Evolutionary conservation across 306 rosid species (phyloP).

Genomic region (Cucurbita moschata): DNA sequence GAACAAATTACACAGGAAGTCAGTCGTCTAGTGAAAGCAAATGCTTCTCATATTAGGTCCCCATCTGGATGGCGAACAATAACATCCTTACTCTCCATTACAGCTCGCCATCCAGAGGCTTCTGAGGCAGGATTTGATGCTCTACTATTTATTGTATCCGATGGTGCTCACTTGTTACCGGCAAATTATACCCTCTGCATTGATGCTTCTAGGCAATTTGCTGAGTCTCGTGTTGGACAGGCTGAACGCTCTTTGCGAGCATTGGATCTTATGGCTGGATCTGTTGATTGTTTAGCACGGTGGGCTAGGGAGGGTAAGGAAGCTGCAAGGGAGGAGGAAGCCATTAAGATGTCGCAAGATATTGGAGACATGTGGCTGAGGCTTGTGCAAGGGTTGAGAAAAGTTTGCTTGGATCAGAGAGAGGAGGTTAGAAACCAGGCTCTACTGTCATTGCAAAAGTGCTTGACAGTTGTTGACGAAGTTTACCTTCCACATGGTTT

Average conservation of each 20-base stretch:
- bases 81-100: constrained; percentile 63
- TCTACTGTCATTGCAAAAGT: constrained; percentile 57
- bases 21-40: constrained; percentile 85
- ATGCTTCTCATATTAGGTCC: constrained; percentile 92
- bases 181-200: constrained; percentile 65
- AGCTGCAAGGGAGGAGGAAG: constrained; percentile 54
- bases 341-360: constrained; percentile 52
- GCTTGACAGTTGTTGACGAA: constrained; percentile 67
- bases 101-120: constrained; percentile 88
- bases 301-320: constrained; percentile 72
- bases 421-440: constrained; percentile 97
- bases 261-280: constrained; percentile 77
- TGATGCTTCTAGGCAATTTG: constrained; percentile 85
- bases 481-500: constrained; percentile 37
- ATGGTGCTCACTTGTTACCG: constrained; percentile 77
- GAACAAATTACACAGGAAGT: constrained; percentile 98
- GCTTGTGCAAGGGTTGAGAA: constrained; percentile 78
- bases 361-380: constrained; percentile 96
- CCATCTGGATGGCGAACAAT: constrained; percentile 92
- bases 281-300: constrained; percentile 58
- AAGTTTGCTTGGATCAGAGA: constrained; percentile 94
- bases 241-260: constrained; percentile 77
- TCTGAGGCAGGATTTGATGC: constrained; percentile 95
- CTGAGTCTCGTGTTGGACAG: constrained; percentile 94
- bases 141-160: constrained; percentile 66